A percentile compares a stretch with the other conserved stretches of the same genome.
These are phyloP conservation scores for Beauveria sp. DNA, from an alignment of 2,329 filamentous ascomycete genomes.

Conservation along the genomic window DNA sequence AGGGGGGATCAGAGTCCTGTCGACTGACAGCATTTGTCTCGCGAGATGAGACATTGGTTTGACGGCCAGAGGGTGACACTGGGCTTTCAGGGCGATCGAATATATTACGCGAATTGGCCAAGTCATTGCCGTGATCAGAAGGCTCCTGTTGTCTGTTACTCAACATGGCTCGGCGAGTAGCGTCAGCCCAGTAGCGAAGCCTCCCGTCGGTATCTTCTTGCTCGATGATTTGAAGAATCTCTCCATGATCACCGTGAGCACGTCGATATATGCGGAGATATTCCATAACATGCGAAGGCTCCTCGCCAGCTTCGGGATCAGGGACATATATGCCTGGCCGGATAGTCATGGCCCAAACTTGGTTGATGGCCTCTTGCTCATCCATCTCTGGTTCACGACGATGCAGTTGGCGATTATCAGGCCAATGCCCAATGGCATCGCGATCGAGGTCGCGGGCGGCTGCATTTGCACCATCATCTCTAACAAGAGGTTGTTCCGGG, in stretches of 20 bases:
- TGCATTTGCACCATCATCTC: neutral
- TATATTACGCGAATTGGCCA: constrained; percentile 6
- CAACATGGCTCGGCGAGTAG: constrained; percentile 30
- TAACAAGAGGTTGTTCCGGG: neutral
- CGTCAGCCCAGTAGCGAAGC: constrained; percentile 50
- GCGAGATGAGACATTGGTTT: neutral
- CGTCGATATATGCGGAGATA: constrained; percentile 49
- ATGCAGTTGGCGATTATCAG: neutral
- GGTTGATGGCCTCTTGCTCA: constrained; percentile 1
- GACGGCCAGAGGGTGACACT: neutral
- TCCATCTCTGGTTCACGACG: neutral
- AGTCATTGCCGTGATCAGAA: neutral
- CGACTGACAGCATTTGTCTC: neutral
- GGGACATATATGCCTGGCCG: neutral
- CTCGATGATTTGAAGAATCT: constrained; percentile 53
- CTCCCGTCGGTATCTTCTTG: constrained; percentile 52
- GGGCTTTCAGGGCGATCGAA: constrained; percentile 9
- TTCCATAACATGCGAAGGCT: constrained; percentile 23
- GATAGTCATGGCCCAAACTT: neutral
- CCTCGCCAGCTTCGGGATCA: constrained; percentile 6
- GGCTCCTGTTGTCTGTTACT: neutral
- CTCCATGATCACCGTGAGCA: constrained; percentile 50
- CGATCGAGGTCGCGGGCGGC: neutral
- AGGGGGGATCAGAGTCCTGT: neutral
- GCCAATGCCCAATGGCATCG: neutral